Evolutionary conservation across 2,329 filamentous ascomycete genomes (phyloP), one percentile per base, ranked within the genome.

Genomic region (Acrodontium crateriforme): DNA sequence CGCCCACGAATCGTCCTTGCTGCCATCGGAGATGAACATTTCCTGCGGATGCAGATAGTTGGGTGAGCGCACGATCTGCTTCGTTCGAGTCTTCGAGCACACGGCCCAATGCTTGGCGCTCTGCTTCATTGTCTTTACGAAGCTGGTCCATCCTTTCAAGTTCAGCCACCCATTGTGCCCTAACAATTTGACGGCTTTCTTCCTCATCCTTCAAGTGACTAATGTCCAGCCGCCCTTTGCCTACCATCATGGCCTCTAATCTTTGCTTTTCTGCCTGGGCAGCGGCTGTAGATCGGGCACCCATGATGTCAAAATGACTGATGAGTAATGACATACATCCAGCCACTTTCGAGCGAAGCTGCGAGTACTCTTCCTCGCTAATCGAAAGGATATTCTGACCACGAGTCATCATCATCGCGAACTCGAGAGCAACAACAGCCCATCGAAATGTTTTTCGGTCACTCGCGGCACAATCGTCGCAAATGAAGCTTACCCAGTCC

Each of bases 301-400:
- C 89, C 79, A 98, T 93, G 55, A 98, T 95, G 54, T 98, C 89
- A 46, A 98, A 98, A 55, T 98, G 89, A 7, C 85, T 94, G 41
- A 98, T 95, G 26, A 98, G 65, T 14, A 98, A 68, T 12, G 83
- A 85, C 89, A 98, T 98, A 54, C 89, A 98, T 0, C 87, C 87
- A 6, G 84, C 84, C 4, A 98, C 89, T 54, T 94, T 95, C 32
- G 73, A 67, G 24, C 87, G 72, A 37, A 98, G 63, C 38, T 69
- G 74, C 5, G 75, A 70, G 51, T 93, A 98, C 48, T 98, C 87
- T 21, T 78, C 71, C 33, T 93, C 83, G 21, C 78, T 82, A 34
- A 98, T 74, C 1, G 78, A 81, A n/a, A 98, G 59, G 25, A 98
- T 91, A 45, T 93, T 85, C 34, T 85, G 77, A 8, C 89, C 89